A percentile compares a stretch with the other conserved stretches of the same genome.
phyloP scores from a whole-genome alignment of 2,329 filamentous ascomycete species.

The Exophiala xenobiotica region DNA sequence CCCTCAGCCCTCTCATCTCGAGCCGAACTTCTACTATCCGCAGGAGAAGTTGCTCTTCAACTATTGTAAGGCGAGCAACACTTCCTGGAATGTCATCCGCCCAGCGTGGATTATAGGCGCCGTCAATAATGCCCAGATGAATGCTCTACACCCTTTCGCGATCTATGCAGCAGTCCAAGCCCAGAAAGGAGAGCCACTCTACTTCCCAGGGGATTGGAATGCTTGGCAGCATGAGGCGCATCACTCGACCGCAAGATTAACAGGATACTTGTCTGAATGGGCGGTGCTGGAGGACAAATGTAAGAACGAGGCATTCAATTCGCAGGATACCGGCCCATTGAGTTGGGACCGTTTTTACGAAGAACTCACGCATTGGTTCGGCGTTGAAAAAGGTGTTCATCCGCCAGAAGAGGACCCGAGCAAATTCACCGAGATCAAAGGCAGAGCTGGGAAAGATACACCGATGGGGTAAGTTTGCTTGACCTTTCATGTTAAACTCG shows the following conservation, averaged over 20 bases:
- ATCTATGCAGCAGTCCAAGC: conserved; percentile 52
- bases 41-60: conserved; percentile 52
- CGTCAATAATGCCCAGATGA: conserved; percentile 42
- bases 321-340: conserved; percentile 46
- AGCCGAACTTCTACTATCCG: conserved; percentile 57
- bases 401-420: conserved; percentile 33
- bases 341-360: conserved; percentile 52
- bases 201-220: conserved; percentile 45
- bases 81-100: conserved; percentile 49
- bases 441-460: conserved; percentile 30
- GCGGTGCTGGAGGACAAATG: conserved; percentile 44
- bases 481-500: background rate
- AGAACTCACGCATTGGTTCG: conserved; percentile 48
- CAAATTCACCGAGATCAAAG: conserved; percentile 19
- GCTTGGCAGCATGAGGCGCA: conserved; percentile 47
- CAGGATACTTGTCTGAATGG: conserved; percentile 53
- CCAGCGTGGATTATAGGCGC: conserved; percentile 50
- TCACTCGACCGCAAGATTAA: conserved; percentile 48
- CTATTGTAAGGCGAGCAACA: conserved; percentile 42
- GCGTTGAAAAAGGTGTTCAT: conserved; percentile 37
- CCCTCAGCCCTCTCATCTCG: conserved; percentile 42
- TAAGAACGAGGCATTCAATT: conserved; percentile 52
- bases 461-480: conserved; percentile 37
- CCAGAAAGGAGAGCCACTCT: conserved; percentile 42
- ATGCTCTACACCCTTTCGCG: conserved; percentile 49